Percentiles rank a stretch among this genome's conserved stretches.
Conservation (phyloP, 257 asterid genomes). For the Thymus quinquecostatus region DNA sequence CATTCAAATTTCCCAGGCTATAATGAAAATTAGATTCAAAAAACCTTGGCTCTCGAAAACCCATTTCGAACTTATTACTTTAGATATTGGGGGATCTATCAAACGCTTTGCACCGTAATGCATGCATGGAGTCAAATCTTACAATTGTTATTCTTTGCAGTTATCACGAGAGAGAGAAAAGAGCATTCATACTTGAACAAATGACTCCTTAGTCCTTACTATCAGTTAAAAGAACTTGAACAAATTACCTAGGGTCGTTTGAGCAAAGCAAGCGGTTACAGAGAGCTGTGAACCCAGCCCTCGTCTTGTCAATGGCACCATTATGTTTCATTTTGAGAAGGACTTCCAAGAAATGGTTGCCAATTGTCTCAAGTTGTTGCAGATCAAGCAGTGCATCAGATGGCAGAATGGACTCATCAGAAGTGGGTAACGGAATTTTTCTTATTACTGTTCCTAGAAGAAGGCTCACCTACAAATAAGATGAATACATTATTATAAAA, state of each 20-base stretch:
- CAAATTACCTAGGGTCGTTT: constrained; percentile 75
- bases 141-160: constrained; percentile 7
- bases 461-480: constrained; percentile 84
- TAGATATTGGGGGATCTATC: constrained; percentile 21
- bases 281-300: constrained; percentile 98
- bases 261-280: constrained; percentile 98
- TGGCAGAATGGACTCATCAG: constrained; percentile 36
- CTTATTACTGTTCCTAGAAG: constrained; percentile 91
- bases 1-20: constrained; percentile 18
- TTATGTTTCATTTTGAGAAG: constrained; percentile 96
- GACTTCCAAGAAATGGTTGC: constrained; percentile 92
- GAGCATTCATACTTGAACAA: background rate
- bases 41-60: background rate
- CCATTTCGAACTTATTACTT: constrained; percentile 1
- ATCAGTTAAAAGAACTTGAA: constrained; percentile 12
- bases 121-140: constrained; percentile 12
- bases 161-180: background rate
- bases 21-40: constrained; percentile 6
- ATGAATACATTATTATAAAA: constrained; percentile 20
- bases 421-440: constrained; percentile 81
- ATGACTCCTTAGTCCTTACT: constrained; percentile 25
- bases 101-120: background rate
- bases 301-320: constrained; percentile 97
- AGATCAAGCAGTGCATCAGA: constrained; percentile 74
- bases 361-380: constrained; percentile 88